phyloP scores from a whole-genome alignment of 176 grass and related monocot genomes.

The Oryza coarctata region DNA sequence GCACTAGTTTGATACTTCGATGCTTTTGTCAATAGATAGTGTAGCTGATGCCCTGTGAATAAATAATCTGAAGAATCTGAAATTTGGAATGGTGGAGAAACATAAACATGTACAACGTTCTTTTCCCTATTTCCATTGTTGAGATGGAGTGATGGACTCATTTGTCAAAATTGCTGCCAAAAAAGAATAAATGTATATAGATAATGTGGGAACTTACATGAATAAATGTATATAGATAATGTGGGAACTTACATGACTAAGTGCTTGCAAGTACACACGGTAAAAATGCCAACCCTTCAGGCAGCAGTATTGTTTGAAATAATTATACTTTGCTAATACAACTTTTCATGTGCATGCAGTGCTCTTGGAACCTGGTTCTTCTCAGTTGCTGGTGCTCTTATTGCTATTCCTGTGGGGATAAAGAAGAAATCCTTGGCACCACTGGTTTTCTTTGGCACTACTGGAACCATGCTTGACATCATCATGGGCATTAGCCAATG shows the following conservation, averaged over 20 bases:
- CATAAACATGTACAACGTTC: neutral
- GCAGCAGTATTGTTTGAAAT: slow-evolving; percentile 1
- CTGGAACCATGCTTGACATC: slow-evolving; percentile 98
- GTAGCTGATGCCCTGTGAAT: neutral
- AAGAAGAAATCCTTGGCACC: slow-evolving; percentile 84
- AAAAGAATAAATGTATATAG: neutral
- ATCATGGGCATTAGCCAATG: slow-evolving; percentile 93
- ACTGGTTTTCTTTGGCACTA: slow-evolving; percentile 84
- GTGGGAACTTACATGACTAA: neutral
- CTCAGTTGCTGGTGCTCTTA: slow-evolving; percentile 75
- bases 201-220: neutral
- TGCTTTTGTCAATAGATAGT: neutral
- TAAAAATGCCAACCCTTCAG: slow-evolving; percentile 1
- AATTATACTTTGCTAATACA: neutral
- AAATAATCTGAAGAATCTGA: neutral
- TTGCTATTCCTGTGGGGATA: slow-evolving; percentile 95
- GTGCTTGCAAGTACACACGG: neutral
- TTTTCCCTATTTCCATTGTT: neutral
- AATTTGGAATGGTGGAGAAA: neutral
- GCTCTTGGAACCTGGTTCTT: slow-evolving; percentile 95
- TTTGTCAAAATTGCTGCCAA: neutral
- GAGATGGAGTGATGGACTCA: neutral
- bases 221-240: neutral
- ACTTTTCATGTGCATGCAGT: slow-evolving; percentile 49
- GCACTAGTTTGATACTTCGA: neutral